These are phyloP conservation scores for Cyclotella atomus DNA, from an alignment of 108 stramenopile species.

Conservation along the genomic window DNA sequence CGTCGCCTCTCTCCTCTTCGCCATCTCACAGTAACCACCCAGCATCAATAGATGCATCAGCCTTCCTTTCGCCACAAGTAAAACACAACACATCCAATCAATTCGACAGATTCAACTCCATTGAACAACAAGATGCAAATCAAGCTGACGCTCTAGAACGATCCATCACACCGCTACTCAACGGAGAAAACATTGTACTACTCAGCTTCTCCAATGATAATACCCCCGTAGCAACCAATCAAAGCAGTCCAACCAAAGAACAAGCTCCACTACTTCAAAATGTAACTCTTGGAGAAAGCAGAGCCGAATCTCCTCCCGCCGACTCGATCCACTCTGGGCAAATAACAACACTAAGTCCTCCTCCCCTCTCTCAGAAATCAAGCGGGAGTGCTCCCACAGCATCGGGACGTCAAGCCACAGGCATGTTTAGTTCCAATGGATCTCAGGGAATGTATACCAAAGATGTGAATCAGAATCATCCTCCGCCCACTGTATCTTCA, in stretches of 20 bases:
- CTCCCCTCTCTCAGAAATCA: slow-evolving; percentile 25
- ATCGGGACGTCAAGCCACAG: background rate
- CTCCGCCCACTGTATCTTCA: background rate
- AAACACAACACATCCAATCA: background rate
- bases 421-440: background rate
- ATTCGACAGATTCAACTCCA: background rate
- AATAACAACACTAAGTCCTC: slow-evolving; percentile 34
- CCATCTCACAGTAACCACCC: no score
- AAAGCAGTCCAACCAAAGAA: background rate
- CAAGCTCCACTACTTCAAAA: background rate
- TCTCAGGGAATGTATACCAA: slow-evolving; percentile 7
- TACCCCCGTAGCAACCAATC: slow-evolving; percentile 21
- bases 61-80: no score
- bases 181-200: slow-evolving; percentile 33
- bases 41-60: no score
- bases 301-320: slow-evolving; percentile 33
- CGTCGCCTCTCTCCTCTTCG: background rate
- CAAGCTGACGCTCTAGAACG: background rate
- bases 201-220: slow-evolving; percentile 38
- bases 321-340: slow-evolving; percentile 39
- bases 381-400: background rate
- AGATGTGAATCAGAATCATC: no score
- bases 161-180: slow-evolving; percentile 28
- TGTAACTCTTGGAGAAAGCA: no score
- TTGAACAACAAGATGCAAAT: background rate